Base-by-base conservation (phyloP, 768 basidiomycete species). In the Trametes punicea region DNA sequence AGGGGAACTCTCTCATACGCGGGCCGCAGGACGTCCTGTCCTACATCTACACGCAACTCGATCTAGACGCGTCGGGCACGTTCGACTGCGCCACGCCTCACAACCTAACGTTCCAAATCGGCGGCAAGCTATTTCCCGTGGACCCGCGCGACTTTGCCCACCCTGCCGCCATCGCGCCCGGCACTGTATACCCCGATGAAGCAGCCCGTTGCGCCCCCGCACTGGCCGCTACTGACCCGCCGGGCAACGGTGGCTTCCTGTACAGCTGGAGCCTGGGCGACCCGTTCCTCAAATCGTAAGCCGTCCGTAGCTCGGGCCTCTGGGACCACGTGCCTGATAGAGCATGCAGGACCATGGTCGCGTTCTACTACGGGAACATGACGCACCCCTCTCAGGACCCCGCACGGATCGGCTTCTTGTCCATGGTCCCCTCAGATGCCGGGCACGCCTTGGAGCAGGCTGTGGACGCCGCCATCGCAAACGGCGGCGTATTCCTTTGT, bases 261-360 rank as follows among this genome's bases (percentile, higher is more conserved):
- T 89, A 87, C 62, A 84, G 82, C 62, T 91, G 89, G 88, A 89
- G 82, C 70, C 70, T 91, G 27, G 89, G 89, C 2, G 80, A 78
- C 60, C 88, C 89, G 1, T 90, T 90, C 62, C 63, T 91, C 55
- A 89, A 89, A 66, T 78, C 85, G 87, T 89, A 57, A 41, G 81
- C 71, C 6, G 7, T 8, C 15, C 6, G 13, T 36, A 15, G 15
- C 34, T 1, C 21, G 6, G 8, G 42, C 3, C 3, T 8, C 10
- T 41, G 4, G 4, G 16, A 6, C 21, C 6, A 5, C 25, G 1
- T 44, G 42, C 18, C 46, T 45, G 21, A 30, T 31, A 31, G 52
- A 13, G 33, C 33, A 13, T 29, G 23, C 60, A 88, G 89, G 13
- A 85, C 83, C 6, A 64, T 90, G 16, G 77, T 82, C 10, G 71